These are phyloP conservation scores for Zasmidium angulare DNA, from an alignment of 2,329 filamentous ascomycete genomes.

Conservation along the genomic window DNA sequence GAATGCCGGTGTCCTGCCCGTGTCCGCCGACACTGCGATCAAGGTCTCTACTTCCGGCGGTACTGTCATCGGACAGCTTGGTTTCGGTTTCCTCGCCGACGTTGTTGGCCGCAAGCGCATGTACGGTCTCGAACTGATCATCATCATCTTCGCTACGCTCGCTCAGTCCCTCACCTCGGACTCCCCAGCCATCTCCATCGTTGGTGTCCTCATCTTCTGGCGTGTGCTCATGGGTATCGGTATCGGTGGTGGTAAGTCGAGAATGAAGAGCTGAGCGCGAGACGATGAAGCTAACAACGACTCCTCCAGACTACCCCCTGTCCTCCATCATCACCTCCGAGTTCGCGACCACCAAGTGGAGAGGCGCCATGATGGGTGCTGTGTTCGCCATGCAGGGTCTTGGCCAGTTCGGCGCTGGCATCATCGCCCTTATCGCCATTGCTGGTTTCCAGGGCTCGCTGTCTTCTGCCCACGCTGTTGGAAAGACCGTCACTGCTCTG, in stretches of 20 bases:
- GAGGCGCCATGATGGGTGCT: conserved; percentile 82
- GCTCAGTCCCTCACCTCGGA: conserved; percentile 66
- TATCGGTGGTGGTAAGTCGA: conserved; percentile 60
- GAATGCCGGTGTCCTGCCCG: conserved; percentile 12
- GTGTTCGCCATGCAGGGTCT: conserved; percentile 88
- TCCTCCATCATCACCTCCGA: conserved; percentile 83
- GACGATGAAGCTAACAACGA: neutral
- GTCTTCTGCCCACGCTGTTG: conserved; percentile 28
- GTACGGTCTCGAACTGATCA: conserved; percentile 78
- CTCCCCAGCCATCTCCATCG: conserved; percentile 61
- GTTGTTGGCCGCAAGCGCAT: conserved; percentile 76
- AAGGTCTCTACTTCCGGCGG: conserved; percentile 82
- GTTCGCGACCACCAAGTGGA: conserved; percentile 82
- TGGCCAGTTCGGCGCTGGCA: conserved; percentile 72
- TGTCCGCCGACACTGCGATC: conserved; percentile 71
- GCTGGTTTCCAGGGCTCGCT: conserved; percentile 40
- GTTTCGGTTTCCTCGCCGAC: conserved; percentile 78
- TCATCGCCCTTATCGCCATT: conserved; percentile 68
- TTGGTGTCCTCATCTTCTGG: conserved; percentile 76
- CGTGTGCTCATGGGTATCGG: conserved; percentile 76
- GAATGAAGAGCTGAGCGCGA: neutral
- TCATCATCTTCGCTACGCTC: conserved; percentile 77
- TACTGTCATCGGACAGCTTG: conserved; percentile 78
- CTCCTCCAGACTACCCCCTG: conserved; percentile 67
- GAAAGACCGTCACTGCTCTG: conserved; percentile 42